Evolutionary conservation across 305 asterid genomes (phyloP).

Genomic region (Fraxinus latifolia): DNA sequence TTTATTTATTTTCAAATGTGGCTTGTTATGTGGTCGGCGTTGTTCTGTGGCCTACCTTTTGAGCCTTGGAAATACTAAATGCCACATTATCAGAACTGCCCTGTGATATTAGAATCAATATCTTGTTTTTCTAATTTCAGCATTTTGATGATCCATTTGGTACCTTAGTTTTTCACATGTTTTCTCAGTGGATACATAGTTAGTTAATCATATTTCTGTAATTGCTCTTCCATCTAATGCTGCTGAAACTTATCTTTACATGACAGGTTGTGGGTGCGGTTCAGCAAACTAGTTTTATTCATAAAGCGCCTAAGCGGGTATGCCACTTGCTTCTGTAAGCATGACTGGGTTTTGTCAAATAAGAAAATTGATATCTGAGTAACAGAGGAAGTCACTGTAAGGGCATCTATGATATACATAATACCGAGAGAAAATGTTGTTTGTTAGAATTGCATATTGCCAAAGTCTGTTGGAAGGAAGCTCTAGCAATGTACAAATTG

Average conservation of each 20-base stretch:
- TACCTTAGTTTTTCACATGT: neutral
- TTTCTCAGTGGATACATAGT: neutral
- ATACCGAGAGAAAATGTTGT: neutral
- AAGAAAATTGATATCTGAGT: neutral
- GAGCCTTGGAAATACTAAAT: neutral
- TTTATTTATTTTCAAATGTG: neutral
- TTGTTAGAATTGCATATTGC: neutral
- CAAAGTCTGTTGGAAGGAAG: neutral
- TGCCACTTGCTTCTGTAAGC: constrained; percentile 18
- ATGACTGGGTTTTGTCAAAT: neutral
- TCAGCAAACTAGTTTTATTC: constrained; percentile 65
- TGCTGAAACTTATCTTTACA: constrained; percentile 22
- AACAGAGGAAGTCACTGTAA: neutral
- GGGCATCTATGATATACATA: neutral
- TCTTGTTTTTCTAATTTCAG: neutral
- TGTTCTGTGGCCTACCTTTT: neutral
- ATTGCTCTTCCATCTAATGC: neutral
- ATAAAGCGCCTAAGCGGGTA: constrained; percentile 81
- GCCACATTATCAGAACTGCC: neutral
- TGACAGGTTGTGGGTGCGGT: constrained; percentile 61
- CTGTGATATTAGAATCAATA: neutral
- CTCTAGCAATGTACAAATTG: neutral
- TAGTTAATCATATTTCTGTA: neutral
- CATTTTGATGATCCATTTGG: neutral
- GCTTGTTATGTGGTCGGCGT: neutral